Evolutionary conservation across 2,329 filamentous ascomycete genomes (phyloP), one percentile per base, ranked within the genome.

Genomic region (Trichoderma brevicompactum): DNA sequence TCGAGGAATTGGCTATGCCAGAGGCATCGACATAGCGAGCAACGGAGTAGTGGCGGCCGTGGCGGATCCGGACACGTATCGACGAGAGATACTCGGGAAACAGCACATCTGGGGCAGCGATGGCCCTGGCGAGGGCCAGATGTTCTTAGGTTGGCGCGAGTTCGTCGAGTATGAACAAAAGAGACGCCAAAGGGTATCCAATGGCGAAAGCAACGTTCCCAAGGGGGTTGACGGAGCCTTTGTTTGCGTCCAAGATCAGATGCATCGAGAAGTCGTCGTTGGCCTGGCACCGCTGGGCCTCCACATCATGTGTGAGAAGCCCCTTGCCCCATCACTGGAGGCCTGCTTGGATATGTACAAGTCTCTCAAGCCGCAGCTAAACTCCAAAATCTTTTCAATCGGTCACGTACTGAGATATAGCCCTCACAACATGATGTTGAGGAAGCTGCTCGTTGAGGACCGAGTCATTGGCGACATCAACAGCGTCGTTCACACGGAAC

Each of bases 271-370:
- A 64, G 92, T 94, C 54, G 85, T 97, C 23, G 83, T 89, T 49
- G 90, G 87, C 1, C 82, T 97, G 60, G 89, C 91, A 1, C 85
- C 85, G 12, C 79, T 89, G 81, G 74, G 85, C 2, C 79, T 97
- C 54, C 93, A 97, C 76, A 87, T 98, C 69, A 91, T 97, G 83
- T 96, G 93, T 75, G 95, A 99, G 82, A 99, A 99, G 79, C 95
- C 95, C 2, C 80, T 99, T 62, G 92, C 93, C 0, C 92, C 92
- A 23, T 90, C 86, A 0, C 80, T 98, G 34, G 77, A 83, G 17
- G 92, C 95, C 71, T 97, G 93, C 74, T 80, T 97, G 41, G 82
- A 81, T 49, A 94, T 96, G 72, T 92, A 88, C 75, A 79, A 79
- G 55, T 83, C 88, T 1, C 74, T 92, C 68, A 74, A 78, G 13